Conservation (phyloP, 1,284 basidiomycete species). For the Ustilago curta region DNA sequence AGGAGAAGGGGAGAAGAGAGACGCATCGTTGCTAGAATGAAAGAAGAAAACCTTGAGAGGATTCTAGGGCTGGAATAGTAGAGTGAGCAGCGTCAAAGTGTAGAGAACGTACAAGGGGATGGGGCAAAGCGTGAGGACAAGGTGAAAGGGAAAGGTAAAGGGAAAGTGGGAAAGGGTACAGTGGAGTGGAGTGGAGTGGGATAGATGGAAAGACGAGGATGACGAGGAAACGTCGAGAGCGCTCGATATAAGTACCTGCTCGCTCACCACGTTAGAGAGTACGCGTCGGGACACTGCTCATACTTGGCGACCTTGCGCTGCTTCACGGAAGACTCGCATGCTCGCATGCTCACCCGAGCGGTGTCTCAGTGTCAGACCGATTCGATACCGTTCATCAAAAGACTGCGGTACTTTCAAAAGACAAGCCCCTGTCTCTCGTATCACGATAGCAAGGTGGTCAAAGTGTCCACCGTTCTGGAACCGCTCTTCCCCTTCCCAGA, state of each 20-base stretch:
- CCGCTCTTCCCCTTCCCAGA: too few relatives aligned
- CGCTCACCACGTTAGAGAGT: not conserved
- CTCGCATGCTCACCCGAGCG: not conserved
- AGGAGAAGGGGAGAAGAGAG: conserved; percentile 32
- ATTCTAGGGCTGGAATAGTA: not conserved
- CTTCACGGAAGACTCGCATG: not conserved
- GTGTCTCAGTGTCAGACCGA: too few relatives aligned
- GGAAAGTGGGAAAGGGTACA: conserved; percentile 10
- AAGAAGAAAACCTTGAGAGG: not conserved
- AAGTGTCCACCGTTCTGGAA: too few relatives aligned
- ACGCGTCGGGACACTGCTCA: too few relatives aligned
- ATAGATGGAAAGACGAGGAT: conserved; percentile 14
- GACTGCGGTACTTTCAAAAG: too few relatives aligned
- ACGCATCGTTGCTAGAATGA: conserved; percentile 31
- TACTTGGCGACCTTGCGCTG: not conserved
- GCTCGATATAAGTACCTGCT: conserved; percentile 24
- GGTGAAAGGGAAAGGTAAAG: not conserved
- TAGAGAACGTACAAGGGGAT: not conserved
- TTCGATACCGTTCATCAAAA: too few relatives aligned
- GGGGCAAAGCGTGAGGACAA: conserved; percentile 3
- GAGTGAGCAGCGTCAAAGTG: not conserved
- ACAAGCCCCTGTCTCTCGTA: too few relatives aligned
- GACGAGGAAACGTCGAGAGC: not conserved
- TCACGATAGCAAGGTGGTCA: too few relatives aligned
- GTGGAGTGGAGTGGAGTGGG: conserved; percentile 29